Base-by-base conservation (phyloP, 495 filamentous ascomycete genomes). In the Penicillium goetzii region DNA sequence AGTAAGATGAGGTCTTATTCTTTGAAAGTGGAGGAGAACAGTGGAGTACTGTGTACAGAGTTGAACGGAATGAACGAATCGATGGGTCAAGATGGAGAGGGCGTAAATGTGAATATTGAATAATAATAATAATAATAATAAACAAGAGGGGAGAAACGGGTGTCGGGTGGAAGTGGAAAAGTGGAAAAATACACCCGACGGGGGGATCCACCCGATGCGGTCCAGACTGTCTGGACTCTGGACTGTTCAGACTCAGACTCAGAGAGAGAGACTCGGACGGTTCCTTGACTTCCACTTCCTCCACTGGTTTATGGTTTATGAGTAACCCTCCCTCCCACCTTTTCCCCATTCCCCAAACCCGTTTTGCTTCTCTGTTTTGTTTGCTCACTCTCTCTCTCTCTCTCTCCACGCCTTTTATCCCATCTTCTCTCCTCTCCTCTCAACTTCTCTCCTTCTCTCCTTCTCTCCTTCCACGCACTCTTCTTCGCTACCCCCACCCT, bases 391-490 rank as follows among this genome's bases (percentile, higher is more conserved):
- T n/a, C n/a, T n/a, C n/a, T 14, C 49, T 60, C 61, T 4, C 45
- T 54, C 52, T 55, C 47, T 51, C 21, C 43, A 47, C 33, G 32
- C 23, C 32, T 49, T 41, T 32, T 0, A 32, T 32, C 30, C 9
- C 30, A 32, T 32, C 30, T 32, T 8, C 30, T 32, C 30, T 32
- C 30, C 1, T 8, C 30, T 32, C 30, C 9, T 8, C 1, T 32
- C 34, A 12, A 14, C 1, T 36, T 11, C 11, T 41, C 15, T 32
- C 52, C 36, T 59, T 28, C 30, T 41, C 3, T 21, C 19, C 17
- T 28, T n/a, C 41, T n/a, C 58, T 23, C 28, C 33, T 38, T 57
- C 55, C 52, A 55, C 52, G 19, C 28, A 32, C 52, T 55, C 17
- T 34, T 21, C 52, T 32, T 55, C n/a, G 4, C 17, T 8, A 53